phyloP scores from a whole-genome alignment of 805 yeast genomes.

The Groenewaldozyma tartarivorans region DNA sequence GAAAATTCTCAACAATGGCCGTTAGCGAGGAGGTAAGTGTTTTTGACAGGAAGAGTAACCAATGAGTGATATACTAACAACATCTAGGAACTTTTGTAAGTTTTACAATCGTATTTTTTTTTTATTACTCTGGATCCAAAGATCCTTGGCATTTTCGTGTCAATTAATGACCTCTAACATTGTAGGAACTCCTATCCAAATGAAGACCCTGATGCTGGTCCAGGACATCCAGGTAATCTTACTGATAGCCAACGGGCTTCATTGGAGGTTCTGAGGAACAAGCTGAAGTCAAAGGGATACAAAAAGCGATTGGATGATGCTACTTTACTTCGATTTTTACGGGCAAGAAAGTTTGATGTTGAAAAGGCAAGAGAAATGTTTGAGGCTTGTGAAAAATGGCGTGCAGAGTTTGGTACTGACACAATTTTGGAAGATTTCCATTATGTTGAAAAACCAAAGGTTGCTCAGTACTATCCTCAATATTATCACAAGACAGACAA shows the following conservation, averaged over 20 bases:
- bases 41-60: too few relatives aligned
- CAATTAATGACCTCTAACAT: neutral
- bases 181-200: constrained; percentile 50
- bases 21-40: constrained; percentile 9
- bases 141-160: too few relatives aligned
- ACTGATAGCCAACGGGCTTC: constrained; percentile 57
- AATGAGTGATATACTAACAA: neutral
- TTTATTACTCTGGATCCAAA: neutral
- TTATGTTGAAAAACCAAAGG: constrained; percentile 85
- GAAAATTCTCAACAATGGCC: neutral
- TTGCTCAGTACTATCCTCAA: constrained; percentile 87
- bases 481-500: constrained; percentile 95
- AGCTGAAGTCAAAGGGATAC: constrained; percentile 56
- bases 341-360: constrained; percentile 92
- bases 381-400: constrained; percentile 83
- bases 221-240: constrained; percentile 78
- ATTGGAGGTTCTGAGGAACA: constrained; percentile 47
- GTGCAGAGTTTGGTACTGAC: constrained; percentile 76
- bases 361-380: constrained; percentile 74
- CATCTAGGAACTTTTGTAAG: constrained; percentile 13
- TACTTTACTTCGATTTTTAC: constrained; percentile 66
- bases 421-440: constrained; percentile 80
- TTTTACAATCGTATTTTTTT: neutral
- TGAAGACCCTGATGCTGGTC: constrained; percentile 48
- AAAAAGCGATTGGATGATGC: constrained; percentile 81